These are phyloP conservation scores for Fusarium graminum DNA, from an alignment of 2,329 filamentous ascomycete genomes.

Conservation along the genomic window DNA sequence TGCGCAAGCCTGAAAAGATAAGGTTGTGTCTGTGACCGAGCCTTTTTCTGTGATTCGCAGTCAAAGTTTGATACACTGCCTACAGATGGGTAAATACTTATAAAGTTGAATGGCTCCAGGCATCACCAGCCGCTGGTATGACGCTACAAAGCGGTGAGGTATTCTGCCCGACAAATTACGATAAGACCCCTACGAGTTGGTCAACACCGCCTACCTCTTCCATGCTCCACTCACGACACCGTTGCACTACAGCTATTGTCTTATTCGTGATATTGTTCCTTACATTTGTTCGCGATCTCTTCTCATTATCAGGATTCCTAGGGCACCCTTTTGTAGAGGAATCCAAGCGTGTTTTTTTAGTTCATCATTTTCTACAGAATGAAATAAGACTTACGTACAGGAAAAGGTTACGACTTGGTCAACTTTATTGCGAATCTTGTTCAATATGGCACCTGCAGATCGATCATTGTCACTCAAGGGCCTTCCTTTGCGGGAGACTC, in stretches of 20 bases:
- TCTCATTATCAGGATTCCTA: not conserved
- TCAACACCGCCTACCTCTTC: slow-evolving; percentile 46
- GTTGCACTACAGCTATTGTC: slow-evolving; percentile 37
- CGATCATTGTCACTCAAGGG: slow-evolving; percentile 37
- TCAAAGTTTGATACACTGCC: slow-evolving; percentile 1
- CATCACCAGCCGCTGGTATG: slow-evolving; percentile 46
- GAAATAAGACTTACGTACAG: slow-evolving; percentile 10
- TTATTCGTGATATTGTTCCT: slow-evolving; percentile 9
- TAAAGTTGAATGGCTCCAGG: slow-evolving; percentile 33
- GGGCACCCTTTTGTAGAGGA: not conserved
- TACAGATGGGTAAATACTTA: slow-evolving; percentile 13
- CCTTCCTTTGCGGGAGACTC: slow-evolving; percentile 45
- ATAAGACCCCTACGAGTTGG: slow-evolving; percentile 31
- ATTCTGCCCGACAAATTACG: slow-evolving; percentile 47
- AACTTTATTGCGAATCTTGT: slow-evolving; percentile 4
- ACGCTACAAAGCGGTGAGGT: slow-evolving; percentile 47
- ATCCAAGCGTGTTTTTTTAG: not conserved
- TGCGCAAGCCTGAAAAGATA: not conserved
- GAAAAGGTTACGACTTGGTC: slow-evolving; percentile 10
- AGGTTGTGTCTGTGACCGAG: not conserved
- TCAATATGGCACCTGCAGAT: slow-evolving; percentile 40
- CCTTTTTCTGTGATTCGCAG: not conserved
- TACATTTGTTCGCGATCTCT: slow-evolving; percentile 9
- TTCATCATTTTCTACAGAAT: slow-evolving; percentile 18
- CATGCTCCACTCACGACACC: slow-evolving; percentile 43